Base-by-base conservation (phyloP, 2,329 filamentous ascomycete genomes). In the Periconia macrospinosa region DNA sequence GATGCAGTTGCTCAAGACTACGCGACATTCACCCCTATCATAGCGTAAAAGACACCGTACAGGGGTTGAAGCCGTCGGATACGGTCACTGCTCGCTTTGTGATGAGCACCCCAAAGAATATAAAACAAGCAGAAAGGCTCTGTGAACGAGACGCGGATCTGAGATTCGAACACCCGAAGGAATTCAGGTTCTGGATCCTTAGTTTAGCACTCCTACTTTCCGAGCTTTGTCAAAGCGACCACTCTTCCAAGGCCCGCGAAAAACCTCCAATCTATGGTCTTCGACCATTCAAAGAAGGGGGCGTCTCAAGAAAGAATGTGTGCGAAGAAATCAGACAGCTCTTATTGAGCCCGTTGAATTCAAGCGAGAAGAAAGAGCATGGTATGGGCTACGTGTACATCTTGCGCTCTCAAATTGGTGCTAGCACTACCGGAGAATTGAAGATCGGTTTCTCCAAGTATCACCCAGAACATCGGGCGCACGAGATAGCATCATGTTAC, bases 381-480 rank as follows among this genome's bases (percentile, higher is more conserved):
- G 40, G 47, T 42, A 49, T 49, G 47, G 47, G 47, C 35, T 49
- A 49, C 37, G 47, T 49, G 35, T 49, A 43, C 40, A 49, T 49
- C 47, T 43, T 49, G 35, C 47, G 47, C 33, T 49, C 35, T 49
- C 47, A 49, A 49, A 10, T 49, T 23, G 47, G 40, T 49, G 40
- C 47, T 49, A 49, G 47, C 47, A 49, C 47, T 49, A 30, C 41
- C 35, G 47, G 35, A 43, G 47, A 49, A 49, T 43, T 49, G 47
- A 49, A 49, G 40, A 49, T 49, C 40, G 47, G 47, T 43, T 49
- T 49, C 47, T 42, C 47, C 35, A 49, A 49, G 47, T 49, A 49
- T 43, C 47, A 49, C 40, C 47, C 47, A 41, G 47, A 49, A 43
- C 47, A 49, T 43, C 47, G 47, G 20, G 47, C 47, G 40, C 47